Evolutionary conservation across 1,284 basidiomycete genomes (phyloP).

Genomic region (Pisolithus thermaeus): DNA sequence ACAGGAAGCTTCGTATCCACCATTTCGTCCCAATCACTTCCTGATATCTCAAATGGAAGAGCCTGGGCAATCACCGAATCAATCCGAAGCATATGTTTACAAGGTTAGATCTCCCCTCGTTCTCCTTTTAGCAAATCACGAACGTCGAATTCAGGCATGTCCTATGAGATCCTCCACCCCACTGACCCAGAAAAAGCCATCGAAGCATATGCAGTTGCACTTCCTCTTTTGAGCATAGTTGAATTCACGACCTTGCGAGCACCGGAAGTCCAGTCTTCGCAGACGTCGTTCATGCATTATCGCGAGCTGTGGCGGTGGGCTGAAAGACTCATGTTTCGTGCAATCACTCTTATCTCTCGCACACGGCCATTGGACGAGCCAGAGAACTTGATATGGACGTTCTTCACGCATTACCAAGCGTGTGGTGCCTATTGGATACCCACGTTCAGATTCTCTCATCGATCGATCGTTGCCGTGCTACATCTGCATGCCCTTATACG

Average conservation of each 20-base stretch:
- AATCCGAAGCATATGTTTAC: constrained; percentile 60
- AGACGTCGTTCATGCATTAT: constrained; percentile 51
- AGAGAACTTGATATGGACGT: constrained; percentile 44
- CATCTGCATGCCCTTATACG: constrained; percentile 69
- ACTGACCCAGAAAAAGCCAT: constrained; percentile 44
- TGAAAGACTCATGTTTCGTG: constrained; percentile 67
- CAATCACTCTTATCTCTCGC: constrained; percentile 51
- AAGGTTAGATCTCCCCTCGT: constrained; percentile 40
- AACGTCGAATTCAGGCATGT: constrained; percentile 39
- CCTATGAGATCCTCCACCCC: constrained; percentile 44
- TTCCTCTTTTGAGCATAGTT: constrained; percentile 48
- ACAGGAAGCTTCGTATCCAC: constrained; percentile 42
- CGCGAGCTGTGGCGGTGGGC: constrained; percentile 78
- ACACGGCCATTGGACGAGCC: constrained; percentile 36
- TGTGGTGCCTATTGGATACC: constrained; percentile 70
- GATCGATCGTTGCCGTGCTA: constrained; percentile 61
- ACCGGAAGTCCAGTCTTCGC: constrained; percentile 29
- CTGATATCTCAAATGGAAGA: constrained; percentile 56
- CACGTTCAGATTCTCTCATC: constrained; percentile 66
- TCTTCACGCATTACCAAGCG: constrained; percentile 58
- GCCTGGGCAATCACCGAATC: constrained; percentile 63
- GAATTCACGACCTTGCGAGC: constrained; percentile 45
- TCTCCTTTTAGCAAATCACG: neutral
- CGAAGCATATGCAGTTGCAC: constrained; percentile 45
- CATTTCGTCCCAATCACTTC: constrained; percentile 33